Evolutionary conservation across 2,329 filamentous ascomycete species (phyloP).

Genomic region (Talaromyces sp.): DNA sequence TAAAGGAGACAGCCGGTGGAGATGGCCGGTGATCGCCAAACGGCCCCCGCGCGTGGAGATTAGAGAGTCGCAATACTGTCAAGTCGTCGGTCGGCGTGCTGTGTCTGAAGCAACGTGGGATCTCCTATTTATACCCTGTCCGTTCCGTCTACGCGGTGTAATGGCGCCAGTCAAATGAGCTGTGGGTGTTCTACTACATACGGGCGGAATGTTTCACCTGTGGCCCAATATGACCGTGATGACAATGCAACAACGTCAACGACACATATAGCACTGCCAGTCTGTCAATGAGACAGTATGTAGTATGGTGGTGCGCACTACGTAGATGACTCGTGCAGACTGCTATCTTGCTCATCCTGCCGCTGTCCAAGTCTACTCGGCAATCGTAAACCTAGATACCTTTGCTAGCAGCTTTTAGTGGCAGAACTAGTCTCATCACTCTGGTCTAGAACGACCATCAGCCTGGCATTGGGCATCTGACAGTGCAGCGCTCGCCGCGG

Average conservation of each 20-base stretch:
- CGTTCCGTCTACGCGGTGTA: background rate
- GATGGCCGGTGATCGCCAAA: constrained; percentile 7
- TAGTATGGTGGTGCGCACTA: no score
- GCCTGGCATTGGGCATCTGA: constrained; percentile 5
- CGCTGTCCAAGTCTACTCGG: background rate
- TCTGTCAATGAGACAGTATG: background rate
- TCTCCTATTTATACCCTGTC: background rate
- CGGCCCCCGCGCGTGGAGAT: constrained; percentile 6
- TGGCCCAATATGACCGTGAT: background rate
- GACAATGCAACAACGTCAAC: background rate
- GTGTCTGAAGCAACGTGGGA: constrained; percentile 1
- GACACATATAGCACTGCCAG: background rate
- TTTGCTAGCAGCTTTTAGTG: background rate
- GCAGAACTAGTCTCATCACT: background rate
- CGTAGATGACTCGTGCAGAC: background rate
- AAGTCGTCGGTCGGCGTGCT: background rate
- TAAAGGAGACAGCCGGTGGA: background rate
- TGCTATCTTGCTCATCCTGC: background rate
- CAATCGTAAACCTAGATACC: background rate
- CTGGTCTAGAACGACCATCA: background rate
- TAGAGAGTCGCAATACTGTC: background rate
- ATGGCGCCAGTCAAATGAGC: background rate
- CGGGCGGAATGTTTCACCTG: background rate
- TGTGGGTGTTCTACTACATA: background rate
- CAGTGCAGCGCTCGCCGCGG: background rate